Base-by-base conservation (phyloP, 768 basidiomycete genomes). In the Pholiota conissans region DNA sequence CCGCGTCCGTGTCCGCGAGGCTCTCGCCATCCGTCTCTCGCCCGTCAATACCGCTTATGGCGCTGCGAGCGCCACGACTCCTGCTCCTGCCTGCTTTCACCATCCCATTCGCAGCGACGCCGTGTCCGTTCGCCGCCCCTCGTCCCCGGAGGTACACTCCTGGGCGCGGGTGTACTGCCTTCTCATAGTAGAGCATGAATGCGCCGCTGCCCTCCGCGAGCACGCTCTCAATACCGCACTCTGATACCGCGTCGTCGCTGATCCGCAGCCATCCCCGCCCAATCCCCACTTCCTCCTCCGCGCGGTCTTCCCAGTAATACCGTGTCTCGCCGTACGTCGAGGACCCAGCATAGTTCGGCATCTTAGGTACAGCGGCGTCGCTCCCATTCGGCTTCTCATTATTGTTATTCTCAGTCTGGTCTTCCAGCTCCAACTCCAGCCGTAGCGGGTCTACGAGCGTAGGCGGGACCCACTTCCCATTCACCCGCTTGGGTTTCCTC, bases 121-220 rank as follows among this genome's bases (percentile, higher is more conserved):
- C n/a, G 3, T 37, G n/a, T 29, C 39, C 27, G 13, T 27, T 24
- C 24, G n/a, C 29, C 42, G 52, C 28, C 28, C 32, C 42, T 27
- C 30, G 42, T 39, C 59, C 57, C 18, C 42, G 54, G 48, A 55
- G 51, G 55, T 74, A 73, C 22, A 70, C 59, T 3, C 70, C 69
- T 2, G 66, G 63, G 16, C 55, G 55, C 6, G 72, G 68, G 27
- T 71, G 64, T 29, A 76, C 68, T 32, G 74, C 78, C 28, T 86
- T 82, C 77, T 99, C 96, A 65, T 98, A 99, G 67, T 93, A 98
- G 35, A 98, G 79, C 91, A 99, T 92, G 71, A 98, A 96, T 60
- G 84, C 91, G n/a, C 74, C 76, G 18, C 82, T 77, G 52, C 87
- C 89, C 79, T 90, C 90, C 67, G 79, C 74, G 52, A 92, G 71